Conservation (phyloP, 306 rosid species). For the Coriaria nepalensis region DNA sequence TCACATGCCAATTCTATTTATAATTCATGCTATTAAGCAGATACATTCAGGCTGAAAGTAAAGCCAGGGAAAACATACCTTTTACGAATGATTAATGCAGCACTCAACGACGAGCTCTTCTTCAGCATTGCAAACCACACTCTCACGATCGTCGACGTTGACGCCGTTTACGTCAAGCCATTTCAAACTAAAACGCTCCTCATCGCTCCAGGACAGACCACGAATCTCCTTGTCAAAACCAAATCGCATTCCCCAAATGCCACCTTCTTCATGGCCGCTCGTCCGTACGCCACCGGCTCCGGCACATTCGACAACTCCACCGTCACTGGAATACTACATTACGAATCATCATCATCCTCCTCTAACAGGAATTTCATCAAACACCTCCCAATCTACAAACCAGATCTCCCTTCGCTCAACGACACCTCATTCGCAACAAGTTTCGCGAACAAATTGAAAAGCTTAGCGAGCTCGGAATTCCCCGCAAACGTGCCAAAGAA, state of each 20-base stretch:
- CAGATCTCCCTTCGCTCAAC: background rate
- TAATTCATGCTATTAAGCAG: background rate
- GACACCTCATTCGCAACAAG: background rate
- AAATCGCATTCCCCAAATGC: constrained; percentile 1
- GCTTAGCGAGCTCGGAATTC: constrained; percentile 2
- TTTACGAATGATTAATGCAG: constrained; percentile 6
- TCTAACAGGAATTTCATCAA: background rate
- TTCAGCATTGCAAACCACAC: constrained; percentile 13
- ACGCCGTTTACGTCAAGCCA: constrained; percentile 6
- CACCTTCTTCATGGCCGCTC: background rate
- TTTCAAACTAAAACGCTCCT: background rate
- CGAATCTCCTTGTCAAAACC: background rate
- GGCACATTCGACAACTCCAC: constrained; percentile 4
- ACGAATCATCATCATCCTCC: background rate
- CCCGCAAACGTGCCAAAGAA: constrained; percentile 1
- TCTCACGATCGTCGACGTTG: constrained; percentile 3
- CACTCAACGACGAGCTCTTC: constrained; percentile 13
- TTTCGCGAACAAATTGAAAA: background rate
- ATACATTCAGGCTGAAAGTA: constrained; percentile 9
- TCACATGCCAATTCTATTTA: too few species aligned
- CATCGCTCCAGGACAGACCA: constrained; percentile 1
- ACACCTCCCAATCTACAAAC: background rate
- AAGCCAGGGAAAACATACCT: constrained; percentile 6
- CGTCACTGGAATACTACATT: background rate
- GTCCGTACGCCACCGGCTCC: background rate